Evolutionary conservation across 768 basidiomycete species (phyloP), one percentile per base, ranked within the genome.

Genomic region (Rhizopogon roseolus): DNA sequence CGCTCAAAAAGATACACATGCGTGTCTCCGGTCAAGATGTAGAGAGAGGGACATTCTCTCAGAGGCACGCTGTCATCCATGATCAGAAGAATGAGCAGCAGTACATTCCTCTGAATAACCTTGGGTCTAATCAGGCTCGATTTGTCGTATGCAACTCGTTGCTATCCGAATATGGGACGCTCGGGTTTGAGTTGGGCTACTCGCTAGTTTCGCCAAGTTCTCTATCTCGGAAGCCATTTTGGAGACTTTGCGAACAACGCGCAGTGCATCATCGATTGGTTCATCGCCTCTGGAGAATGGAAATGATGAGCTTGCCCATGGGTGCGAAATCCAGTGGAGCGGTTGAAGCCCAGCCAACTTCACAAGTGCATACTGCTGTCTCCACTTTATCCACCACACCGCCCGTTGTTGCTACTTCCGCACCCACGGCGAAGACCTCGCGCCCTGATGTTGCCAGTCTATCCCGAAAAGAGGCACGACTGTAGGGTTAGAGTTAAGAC

Each of bases 161-260:
- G 6, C 79, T 99, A 17, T 98, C 96, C 41, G 97, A 99, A 71
- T 99, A 76, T 65, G 97, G 96, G 57, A 77, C 86, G 3, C 89
- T 99, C 55, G 96, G 96, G 39, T 99, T 98, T 70, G 96, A 99
- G 71, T 85, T 99, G 28, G 96, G 96, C 8, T 99, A 99, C 72
- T 99, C 97, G 6, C 86, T 98, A 58, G 97, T 98, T 51, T 96
- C 93, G 13, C 97, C 96, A n/a, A 85, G 93, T 65, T 77, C 85
- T 27, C 93, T 14, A 86, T 99, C 64, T 99, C 97, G 97, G 97
- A 98, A 69, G 97, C 14, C 96, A 98, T 69, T 95, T 98, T 64
- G 96, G 96, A 67, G 96, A 98, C 73, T 98, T 98, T 67, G 94
- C 89, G 34, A 98, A 98, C 76, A 95, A 91, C 61, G 96, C 95